These are phyloP conservation scores for Geranomyces variabilis DNA, from an alignment of 192 early-diverging fungal genomes.

Conservation along the genomic window DNA sequence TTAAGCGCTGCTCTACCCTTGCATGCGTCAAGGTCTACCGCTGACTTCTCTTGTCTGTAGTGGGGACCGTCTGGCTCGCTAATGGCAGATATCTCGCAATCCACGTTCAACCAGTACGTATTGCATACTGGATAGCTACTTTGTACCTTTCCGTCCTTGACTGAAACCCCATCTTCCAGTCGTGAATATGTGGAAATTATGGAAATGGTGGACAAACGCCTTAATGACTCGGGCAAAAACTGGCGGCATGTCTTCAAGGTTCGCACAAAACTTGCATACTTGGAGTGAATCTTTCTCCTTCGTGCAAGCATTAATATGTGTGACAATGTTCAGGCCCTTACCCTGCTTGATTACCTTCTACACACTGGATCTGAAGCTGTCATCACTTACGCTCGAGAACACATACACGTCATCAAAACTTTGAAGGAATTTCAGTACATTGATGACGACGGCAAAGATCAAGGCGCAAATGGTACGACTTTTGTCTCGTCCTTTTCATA, in stretches of 20 bases:
- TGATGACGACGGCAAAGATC: slow-evolving; percentile 89
- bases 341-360: slow-evolving; percentile 83
- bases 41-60: slow-evolving; percentile 10
- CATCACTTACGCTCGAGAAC: slow-evolving; percentile 83
- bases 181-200: slow-evolving; percentile 94
- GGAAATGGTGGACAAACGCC: slow-evolving; percentile 96
- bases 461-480: slow-evolving; percentile 80
- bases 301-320: not conserved
- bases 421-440: slow-evolving; percentile 96
- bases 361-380: slow-evolving; percentile 84
- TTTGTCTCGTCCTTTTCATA: not conserved
- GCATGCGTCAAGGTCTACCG: no score
- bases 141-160: not conserved
- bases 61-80: slow-evolving; percentile 73
- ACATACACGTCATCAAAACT: slow-evolving; percentile 93
- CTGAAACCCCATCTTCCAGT: slow-evolving; percentile 41
- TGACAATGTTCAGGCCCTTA: slow-evolving; percentile 64
- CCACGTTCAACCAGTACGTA: slow-evolving; percentile 83
- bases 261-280: slow-evolving; percentile 3
- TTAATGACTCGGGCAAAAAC: slow-evolving; percentile 97
- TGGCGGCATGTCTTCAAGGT: slow-evolving; percentile 99
- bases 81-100: slow-evolving; percentile 86
- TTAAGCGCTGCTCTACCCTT: not conserved
- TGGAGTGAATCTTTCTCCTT: no score
- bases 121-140: not conserved